phyloP scores from a whole-genome alignment of 306 rosid species.

The Fagus sylvatica region DNA sequence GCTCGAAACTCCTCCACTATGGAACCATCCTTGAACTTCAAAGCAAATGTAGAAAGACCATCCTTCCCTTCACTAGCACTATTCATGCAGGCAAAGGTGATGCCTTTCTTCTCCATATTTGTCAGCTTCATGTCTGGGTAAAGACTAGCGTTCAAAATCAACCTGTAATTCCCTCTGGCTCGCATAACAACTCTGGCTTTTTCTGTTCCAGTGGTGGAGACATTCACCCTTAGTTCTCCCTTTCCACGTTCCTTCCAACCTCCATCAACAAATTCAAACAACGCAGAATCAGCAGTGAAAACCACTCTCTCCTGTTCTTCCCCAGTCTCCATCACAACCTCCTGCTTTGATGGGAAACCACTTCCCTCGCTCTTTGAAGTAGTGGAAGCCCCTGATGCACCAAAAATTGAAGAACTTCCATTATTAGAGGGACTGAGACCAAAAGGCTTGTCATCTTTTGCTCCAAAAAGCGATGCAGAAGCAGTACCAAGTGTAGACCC shows the following conservation, averaged over 20 bases:
- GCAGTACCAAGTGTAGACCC: conserved; percentile 45
- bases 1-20: conserved; percentile 70
- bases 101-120: conserved; percentile 87
- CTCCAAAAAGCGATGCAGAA: conserved; percentile 53
- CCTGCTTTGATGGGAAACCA: conserved; percentile 62
- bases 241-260: conserved; percentile 98
- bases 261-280: conserved; percentile 73
- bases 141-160: conserved; percentile 84
- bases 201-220: conserved; percentile 48
- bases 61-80: conserved; percentile 70
- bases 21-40: conserved; percentile 85
- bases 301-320: conserved; percentile 82
- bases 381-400: conserved; percentile 46
- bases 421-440: conserved; percentile 68
- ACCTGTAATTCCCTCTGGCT: conserved; percentile 72
- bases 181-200: conserved; percentile 84
- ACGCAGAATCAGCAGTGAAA: conserved; percentile 69
- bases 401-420: conserved; percentile 69
- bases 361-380: conserved; percentile 63
- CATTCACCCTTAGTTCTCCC: conserved; percentile 84
- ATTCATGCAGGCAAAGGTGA: conserved; percentile 90
- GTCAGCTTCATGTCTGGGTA: conserved; percentile 88
- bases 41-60: conserved; percentile 80
- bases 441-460: conserved; percentile 50
- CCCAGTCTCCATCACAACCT: conserved; percentile 85